Base-by-base conservation (phyloP, 179 eudicot species). In the Vitellaria paradoxa region DNA sequence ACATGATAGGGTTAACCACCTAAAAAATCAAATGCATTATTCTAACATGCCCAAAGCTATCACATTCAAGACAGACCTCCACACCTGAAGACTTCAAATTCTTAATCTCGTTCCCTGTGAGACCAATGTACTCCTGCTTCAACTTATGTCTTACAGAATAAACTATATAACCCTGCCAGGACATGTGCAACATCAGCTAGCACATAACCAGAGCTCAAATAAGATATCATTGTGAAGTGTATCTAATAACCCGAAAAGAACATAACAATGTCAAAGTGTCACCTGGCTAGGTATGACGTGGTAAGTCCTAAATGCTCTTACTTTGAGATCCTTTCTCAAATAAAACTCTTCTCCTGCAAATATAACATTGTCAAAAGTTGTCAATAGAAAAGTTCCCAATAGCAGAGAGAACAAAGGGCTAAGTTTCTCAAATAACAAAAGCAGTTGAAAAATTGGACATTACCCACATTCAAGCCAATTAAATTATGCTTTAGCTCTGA, bases 201-300 rank as follows among this genome's bases (percentile, higher is more conserved):
- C 45, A 42, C 10, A n/a, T 5, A 53, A 50, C 15, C 2, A 52
- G 52, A 18, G 18, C 52, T 66, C 6, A 3, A 30, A 3, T 42
- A n/a, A 63, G 15, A 17, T 64, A 64, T 50, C 17, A 65, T 50
- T 23, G 46, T 21, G 3, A 46, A n/a, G 14, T n/a, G 9, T n/a
- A 7, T 15, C 47, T 53, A 73, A 40, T 30, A n/a, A 73, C 42
- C 37, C 20, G 21, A n/a, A 24, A 63, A 20, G 56, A 60, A 74
- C 65, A 40, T 23, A 20, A 49, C 42, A 61, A 46, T 18, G 23
- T 47, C n/a, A 47, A 9, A 50, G 45, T 64, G 45, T 64, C 68
- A 95, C 99, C 98, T 91, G 99, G 82, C 97, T 89, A 12, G 94
- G 97, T 78, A 96, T 85, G 79, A 78, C 87, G 67, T 93, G 98